Conservation (phyloP, 1,284 basidiomycete species). For the Psilocybe mexicana region DNA sequence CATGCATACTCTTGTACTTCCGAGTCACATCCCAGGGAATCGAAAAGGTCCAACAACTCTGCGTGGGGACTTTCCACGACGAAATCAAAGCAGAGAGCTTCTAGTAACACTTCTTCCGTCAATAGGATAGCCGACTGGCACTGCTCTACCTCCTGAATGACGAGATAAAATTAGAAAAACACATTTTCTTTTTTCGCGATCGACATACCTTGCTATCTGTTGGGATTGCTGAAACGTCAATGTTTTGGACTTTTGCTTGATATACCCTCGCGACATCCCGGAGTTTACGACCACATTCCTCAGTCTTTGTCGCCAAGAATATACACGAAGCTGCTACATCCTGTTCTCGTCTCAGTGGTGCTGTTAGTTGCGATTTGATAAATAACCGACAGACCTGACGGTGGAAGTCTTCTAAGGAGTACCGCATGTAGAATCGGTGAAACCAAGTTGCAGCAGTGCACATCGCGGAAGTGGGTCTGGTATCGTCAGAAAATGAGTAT, state of each 20-base stretch:
- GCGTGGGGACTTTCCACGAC: slow-evolving; percentile 82
- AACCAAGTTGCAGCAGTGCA: slow-evolving; percentile 88
- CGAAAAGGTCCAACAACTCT: slow-evolving; percentile 68
- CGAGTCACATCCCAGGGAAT: slow-evolving; percentile 46
- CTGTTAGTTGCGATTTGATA: neutral
- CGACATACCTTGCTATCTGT: slow-evolving; percentile 58
- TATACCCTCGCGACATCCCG: slow-evolving; percentile 79
- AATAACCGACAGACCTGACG: slow-evolving; percentile 57
- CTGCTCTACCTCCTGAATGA: slow-evolving; percentile 65
- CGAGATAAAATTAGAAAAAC: slow-evolving; percentile 3
- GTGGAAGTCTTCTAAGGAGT: slow-evolving; percentile 82
- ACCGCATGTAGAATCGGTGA: slow-evolving; percentile 94
- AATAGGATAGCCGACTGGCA: slow-evolving; percentile 75
- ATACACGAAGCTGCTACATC: slow-evolving; percentile 89
- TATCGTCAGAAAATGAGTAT: slow-evolving; percentile 5
- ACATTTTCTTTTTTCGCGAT: neutral
- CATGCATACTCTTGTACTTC: slow-evolving; percentile 72
- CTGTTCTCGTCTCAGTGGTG: slow-evolving; percentile 37
- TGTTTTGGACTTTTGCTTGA: slow-evolving; percentile 66
- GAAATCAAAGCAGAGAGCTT: slow-evolving; percentile 92
- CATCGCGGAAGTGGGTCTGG: slow-evolving; percentile 74
- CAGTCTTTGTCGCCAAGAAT: slow-evolving; percentile 90
- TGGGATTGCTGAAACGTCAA: slow-evolving; percentile 56
- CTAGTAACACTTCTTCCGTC: slow-evolving; percentile 83
- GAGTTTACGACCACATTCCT: slow-evolving; percentile 87